Evolutionary conservation across 1,139 yeast species (phyloP), one percentile per base, ranked within the genome.

Genomic region (Protomyces inundatus): DNA sequence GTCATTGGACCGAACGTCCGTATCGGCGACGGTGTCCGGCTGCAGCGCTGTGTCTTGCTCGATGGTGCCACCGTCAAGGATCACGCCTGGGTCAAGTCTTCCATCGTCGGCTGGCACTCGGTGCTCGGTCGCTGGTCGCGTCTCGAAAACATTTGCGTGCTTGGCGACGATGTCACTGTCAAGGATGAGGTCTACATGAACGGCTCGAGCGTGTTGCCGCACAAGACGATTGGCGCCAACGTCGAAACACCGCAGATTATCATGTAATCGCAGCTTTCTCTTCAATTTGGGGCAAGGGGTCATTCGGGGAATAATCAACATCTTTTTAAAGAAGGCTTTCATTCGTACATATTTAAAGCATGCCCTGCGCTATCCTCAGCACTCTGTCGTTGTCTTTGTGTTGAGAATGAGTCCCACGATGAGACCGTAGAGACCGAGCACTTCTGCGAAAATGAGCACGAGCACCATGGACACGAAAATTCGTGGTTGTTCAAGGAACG

Each of bases 91-190:
- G 95, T 95, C 73, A 91, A 93, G 80, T 88, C 95, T 74, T 88
- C 98, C 73, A 93, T 95, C 78, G 96, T 95, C 71, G 99, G 99
- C 73, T 95, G 99, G 99, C 88, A 90, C 83, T 91, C 97, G 68
- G 88, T 91, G 74, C 91, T 95, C 73, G 99, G 99, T 77, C 86
- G 86, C 79, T 93, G 99, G 99, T 96, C 98, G 69, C 90, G 99
- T 83, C 86, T 95, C 70, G 98, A 93, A 80, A 96, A 97, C 80
- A 89, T 86, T 73, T 89, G 98, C 69, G 98, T 95, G 67, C 85
- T 95, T 74, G 99, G 98, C 80, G 99, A 95, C 78, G 99, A 95
- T 72, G 99, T 95, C 71, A 96, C 91, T 77, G 89, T 95, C 76
- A 90, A 91, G 82, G 97, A 95, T 77, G 99, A 93, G 82, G 84